A percentile compares a stretch with the other conserved stretches of the same genome.
phyloP scores from a whole-genome alignment of 192 early-diverging fungal species.

The Coemansia sp. region DNA sequence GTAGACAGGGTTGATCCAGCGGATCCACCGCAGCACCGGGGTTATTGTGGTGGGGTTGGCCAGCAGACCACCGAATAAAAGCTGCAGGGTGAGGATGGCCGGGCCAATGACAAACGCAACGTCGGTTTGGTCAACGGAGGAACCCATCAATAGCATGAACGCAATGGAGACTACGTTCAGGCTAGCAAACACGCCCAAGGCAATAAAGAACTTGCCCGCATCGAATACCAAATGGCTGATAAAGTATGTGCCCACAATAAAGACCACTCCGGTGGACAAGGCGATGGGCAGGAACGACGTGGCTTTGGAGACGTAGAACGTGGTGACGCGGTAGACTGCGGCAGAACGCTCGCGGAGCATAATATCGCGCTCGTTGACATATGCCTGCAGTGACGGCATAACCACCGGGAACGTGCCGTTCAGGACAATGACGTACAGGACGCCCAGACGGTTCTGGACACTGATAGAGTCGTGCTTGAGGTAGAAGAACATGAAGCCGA shows the following conservation, averaged over 20 bases:
- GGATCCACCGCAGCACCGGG: constrained; percentile 45
- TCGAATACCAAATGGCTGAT: constrained; percentile 35
- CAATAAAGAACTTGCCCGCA: constrained; percentile 33
- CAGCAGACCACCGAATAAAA: constrained; percentile 49
- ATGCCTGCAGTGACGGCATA: constrained; percentile 48
- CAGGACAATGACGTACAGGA: constrained; percentile 46
- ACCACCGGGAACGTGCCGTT: constrained; percentile 55
- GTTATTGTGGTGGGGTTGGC: constrained; percentile 38
- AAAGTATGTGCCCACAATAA: constrained; percentile 35
- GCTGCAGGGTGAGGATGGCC: constrained; percentile 31
- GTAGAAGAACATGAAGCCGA: constrained; percentile 57
- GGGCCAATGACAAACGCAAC: constrained; percentile 41
- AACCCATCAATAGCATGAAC: constrained; percentile 44
- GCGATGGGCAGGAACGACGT: constrained; percentile 47
- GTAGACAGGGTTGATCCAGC: constrained; percentile 43
- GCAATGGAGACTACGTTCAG: constrained; percentile 37
- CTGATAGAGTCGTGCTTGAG: constrained; percentile 42
- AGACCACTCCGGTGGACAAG: constrained; percentile 25
- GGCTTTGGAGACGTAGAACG: constrained; percentile 60
- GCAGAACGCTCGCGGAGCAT: constrained; percentile 59
- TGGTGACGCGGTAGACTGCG: constrained; percentile 55
- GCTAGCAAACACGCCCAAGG: constrained; percentile 29
- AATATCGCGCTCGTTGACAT: constrained; percentile 48
- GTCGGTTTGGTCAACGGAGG: constrained; percentile 26
- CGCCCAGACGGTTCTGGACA: constrained; percentile 46